These are phyloP conservation scores for Boletus barrowsii DNA, from an alignment of 768 basidiomycete species.

Conservation along the genomic window DNA sequence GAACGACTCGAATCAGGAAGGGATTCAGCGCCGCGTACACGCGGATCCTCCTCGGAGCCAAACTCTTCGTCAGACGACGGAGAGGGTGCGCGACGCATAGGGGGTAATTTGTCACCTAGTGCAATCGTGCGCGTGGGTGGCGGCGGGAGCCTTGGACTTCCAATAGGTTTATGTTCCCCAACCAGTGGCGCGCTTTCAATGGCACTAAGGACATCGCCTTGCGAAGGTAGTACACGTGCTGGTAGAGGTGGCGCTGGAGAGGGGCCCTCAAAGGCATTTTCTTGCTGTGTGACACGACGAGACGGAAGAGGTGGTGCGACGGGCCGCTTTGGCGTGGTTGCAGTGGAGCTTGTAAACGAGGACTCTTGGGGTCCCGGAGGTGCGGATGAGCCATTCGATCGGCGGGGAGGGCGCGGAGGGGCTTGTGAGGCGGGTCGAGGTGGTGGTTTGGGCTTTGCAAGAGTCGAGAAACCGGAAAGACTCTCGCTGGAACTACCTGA, in stretches of 20 bases:
- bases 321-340: constrained; percentile 15
- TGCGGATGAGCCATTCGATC: constrained; percentile 2
- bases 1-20: constrained; percentile 70
- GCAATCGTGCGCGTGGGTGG: constrained; percentile 75
- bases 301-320: constrained; percentile 43
- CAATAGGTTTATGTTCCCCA: constrained; percentile 26
- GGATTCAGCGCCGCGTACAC: constrained; percentile 43
- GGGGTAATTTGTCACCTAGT: constrained; percentile 66
- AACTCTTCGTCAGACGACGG: constrained; percentile 53
- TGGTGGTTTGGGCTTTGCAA: constrained; percentile 21
- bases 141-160: constrained; percentile 51
- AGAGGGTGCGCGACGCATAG: constrained; percentile 46
- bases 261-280: background rate
- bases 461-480: constrained; percentile 4
- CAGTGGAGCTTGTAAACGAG: background rate
- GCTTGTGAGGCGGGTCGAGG: constrained; percentile 17
- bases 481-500: constrained; percentile 27
- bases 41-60: constrained; percentile 57
- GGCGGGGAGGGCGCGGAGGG: constrained; percentile 23
- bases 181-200: constrained; percentile 21
- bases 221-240: constrained; percentile 27
- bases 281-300: constrained; percentile 17
- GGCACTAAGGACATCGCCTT: background rate
- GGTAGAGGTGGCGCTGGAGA: constrained; percentile 33
- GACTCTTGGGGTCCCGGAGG: background rate